A percentile compares a stretch with the other conserved stretches of the same genome.
Evolutionary conservation across 2,329 filamentous ascomycete species (phyloP).

Genomic region (Cladorrhinum sp.): DNA sequence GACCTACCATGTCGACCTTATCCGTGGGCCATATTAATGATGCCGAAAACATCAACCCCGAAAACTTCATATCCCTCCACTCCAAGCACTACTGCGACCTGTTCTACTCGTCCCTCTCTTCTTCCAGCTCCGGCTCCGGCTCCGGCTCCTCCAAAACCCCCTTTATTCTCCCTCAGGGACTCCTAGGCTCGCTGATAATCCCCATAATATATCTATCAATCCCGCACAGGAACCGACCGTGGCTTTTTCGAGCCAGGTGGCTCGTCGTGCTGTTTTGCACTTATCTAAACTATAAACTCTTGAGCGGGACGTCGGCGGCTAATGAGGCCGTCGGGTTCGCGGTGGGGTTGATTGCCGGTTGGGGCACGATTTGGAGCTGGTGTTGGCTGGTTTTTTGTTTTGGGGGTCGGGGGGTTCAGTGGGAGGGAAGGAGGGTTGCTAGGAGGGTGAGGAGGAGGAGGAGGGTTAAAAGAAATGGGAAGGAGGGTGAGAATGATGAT

Average conservation of each 20-base stretch:
- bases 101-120: too few species aligned
- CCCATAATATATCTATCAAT: slow-evolving; percentile 55
- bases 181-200: slow-evolving; percentile 47
- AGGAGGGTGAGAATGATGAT: slow-evolving; percentile 42
- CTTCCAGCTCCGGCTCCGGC: too few species aligned
- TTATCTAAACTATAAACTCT: slow-evolving; percentile 43
- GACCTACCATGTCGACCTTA: too few species aligned
- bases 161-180: slow-evolving; percentile 50
- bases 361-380: slow-evolving; percentile 49
- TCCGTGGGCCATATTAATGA: neutral
- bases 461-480: too few species aligned
- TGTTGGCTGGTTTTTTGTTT: slow-evolving; percentile 52
- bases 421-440: slow-evolving; percentile 51
- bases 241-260: slow-evolving; percentile 51
- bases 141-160: slow-evolving; percentile 38
- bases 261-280: slow-evolving; percentile 44
- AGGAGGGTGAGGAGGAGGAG: slow-evolving; percentile 22
- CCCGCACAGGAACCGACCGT: slow-evolving; percentile 48
- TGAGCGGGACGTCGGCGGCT: slow-evolving; percentile 44
- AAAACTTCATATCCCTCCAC: slow-evolving; percentile 25
- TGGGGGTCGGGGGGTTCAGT: slow-evolving; percentile 57
- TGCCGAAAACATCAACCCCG: neutral
- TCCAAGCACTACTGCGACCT: slow-evolving; percentile 33
- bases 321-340: slow-evolving; percentile 52
- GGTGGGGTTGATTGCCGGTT: slow-evolving; percentile 48